A percentile compares a stretch with the other conserved stretches of the same genome.
phyloP scores from a whole-genome alignment of 352 stramenopile species.

The Stephanocyclus meneghinianus region DNA sequence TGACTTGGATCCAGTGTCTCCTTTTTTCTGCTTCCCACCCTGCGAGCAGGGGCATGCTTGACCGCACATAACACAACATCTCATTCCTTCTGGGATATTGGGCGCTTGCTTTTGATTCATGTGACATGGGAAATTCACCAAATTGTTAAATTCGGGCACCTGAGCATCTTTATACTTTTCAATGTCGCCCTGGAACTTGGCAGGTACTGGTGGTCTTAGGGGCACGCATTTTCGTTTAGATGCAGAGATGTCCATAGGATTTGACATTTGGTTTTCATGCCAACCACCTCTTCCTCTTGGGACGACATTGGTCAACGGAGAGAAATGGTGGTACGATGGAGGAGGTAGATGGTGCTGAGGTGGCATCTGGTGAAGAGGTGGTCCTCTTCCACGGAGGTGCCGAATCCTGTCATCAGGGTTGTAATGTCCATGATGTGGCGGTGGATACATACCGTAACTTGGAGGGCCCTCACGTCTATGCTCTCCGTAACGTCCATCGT shows the following conservation, averaged over 20 bases:
- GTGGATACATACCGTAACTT: constrained; percentile 24
- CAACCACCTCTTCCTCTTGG: constrained; percentile 48
- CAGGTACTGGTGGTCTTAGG: constrained; percentile 75
- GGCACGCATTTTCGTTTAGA: constrained; percentile 79
- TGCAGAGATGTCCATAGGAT: constrained; percentile 52
- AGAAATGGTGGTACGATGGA: constrained; percentile 71
- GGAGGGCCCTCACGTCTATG: constrained; percentile 11
- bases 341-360: constrained; percentile 63
- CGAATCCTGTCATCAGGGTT: constrained; percentile 62
- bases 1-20: not conserved
- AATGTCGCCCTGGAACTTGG: constrained; percentile 79
- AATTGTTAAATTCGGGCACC: constrained; percentile 79
- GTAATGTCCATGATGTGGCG: constrained; percentile 28
- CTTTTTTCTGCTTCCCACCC: constrained; percentile 62
- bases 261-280: constrained; percentile 14
- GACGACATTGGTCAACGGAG: constrained; percentile 54
- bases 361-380: constrained; percentile 64
- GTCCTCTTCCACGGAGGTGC: constrained; percentile 63
- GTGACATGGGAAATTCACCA: constrained; percentile 80
- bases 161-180: constrained; percentile 72
- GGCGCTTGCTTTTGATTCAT: constrained; percentile 79
- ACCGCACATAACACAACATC: constrained; percentile 82
- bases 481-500: constrained; percentile 18
- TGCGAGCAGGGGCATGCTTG: constrained; percentile 66
- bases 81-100: constrained; percentile 78